Conservation (phyloP, 2,329 filamentous ascomycete genomes). For the Microthyrium microscopicum region DNA sequence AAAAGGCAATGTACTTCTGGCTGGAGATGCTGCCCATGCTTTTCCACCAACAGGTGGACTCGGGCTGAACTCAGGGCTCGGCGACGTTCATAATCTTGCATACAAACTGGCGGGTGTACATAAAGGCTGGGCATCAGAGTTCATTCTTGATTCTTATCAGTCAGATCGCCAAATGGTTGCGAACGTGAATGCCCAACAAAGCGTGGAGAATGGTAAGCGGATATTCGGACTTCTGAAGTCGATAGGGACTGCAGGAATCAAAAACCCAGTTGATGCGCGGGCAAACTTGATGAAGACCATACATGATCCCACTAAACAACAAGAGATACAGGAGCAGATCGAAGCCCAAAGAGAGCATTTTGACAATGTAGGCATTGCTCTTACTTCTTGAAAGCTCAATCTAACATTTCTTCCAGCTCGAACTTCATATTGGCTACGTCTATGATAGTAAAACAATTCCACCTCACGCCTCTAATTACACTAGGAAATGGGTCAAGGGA, state of each 20-base stretch:
- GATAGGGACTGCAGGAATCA: constrained; percentile 14
- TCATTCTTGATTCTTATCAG: constrained; percentile 6
- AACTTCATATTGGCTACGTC: constrained; percentile 28
- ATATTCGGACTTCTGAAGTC: constrained; percentile 19
- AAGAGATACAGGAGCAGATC: constrained; percentile 18
- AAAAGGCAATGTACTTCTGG: constrained; percentile 20
- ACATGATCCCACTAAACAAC: constrained; percentile 15
- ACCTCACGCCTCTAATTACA: constrained; percentile 21
- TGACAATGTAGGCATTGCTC: no score
- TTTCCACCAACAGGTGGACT: constrained; percentile 20
- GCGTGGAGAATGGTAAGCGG: constrained; percentile 26
- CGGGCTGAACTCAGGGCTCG: constrained; percentile 18
- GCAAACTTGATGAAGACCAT: constrained; percentile 15
- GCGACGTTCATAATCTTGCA: constrained; percentile 12
- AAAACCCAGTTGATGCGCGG: constrained; percentile 15
- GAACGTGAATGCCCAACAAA: constrained; percentile 13
- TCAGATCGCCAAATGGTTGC: constrained; percentile 5
- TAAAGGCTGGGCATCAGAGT: constrained; percentile 4
- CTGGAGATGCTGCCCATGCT: constrained; percentile 19
- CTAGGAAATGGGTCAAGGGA: constrained; percentile 20
- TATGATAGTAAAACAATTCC: constrained; percentile 21
- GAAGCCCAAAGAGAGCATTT: constrained; percentile 24
- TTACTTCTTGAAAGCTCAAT: no score
- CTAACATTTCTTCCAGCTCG: constrained; percentile 29
- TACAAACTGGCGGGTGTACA: constrained; percentile 5